These are phyloP conservation scores for Epichloe elymi DNA, from an alignment of 2,329 filamentous ascomycete genomes.

Conservation along the genomic window DNA sequence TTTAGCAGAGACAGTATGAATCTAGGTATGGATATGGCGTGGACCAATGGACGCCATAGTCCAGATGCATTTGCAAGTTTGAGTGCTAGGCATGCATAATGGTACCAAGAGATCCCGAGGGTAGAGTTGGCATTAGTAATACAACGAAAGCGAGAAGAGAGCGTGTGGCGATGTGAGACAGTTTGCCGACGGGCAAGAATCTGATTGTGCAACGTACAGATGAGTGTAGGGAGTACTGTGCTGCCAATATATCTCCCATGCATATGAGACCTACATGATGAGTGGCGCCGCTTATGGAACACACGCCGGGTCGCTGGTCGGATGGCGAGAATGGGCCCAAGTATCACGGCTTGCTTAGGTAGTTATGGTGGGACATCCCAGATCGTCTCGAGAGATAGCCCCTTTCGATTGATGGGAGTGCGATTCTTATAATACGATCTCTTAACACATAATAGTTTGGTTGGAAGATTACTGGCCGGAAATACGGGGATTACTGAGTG, in stretches of 20 bases:
- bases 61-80: slow-evolving; percentile 70
- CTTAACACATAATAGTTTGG: no score
- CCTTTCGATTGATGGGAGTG: no score
- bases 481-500: no score
- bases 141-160: not conserved
- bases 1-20: slow-evolving; percentile 59
- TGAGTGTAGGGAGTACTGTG: not conserved
- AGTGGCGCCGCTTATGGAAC: not conserved
- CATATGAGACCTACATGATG: not conserved
- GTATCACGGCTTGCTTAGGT: no score
- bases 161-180: not conserved
- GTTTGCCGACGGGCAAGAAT: not conserved
- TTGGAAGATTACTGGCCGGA: no score
- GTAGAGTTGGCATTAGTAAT: not conserved
- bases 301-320: not conserved
- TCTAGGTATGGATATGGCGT: slow-evolving; percentile 49
- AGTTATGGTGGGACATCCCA: no score
- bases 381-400: no score
- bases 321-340: not conserved
- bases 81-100: slow-evolving; percentile 44
- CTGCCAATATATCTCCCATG: not conserved
- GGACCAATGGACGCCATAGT: slow-evolving; percentile 59
- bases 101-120: not conserved
- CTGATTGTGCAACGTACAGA: no score
- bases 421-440: no score